Base-by-base conservation (phyloP, 176 grass and related monocot genomes). In the Olyra latifolia region DNA sequence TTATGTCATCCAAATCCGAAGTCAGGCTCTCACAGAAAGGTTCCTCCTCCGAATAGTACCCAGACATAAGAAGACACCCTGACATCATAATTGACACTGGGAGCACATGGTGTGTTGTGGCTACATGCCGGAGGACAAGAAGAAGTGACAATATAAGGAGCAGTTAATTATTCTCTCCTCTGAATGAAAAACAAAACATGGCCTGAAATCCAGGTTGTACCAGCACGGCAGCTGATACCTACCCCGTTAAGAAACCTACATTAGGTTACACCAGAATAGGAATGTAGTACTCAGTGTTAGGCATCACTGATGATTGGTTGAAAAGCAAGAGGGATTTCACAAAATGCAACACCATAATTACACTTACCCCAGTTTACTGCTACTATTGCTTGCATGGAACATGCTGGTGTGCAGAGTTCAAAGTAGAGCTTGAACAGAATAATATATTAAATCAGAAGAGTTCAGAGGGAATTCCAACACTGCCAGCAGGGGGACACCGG, bases 71-170 rank as follows among this genome's bases (percentile, higher is more conserved):
- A 81, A 41, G 66, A 81, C 78, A 80, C 0, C 17, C 62, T 48
- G 73, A 77, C 72, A 44, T 25, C 63, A 77, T 49, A 77, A 57
- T 61, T 77, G 14, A n/a, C 52, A 8, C 28, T 57, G 42, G 22
- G 13, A 15, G 64, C 82, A 84, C 82, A 52, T 84, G 82, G 53
- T 13, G 24, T 45, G 47, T 29, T 45, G 46, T 13, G 32, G 11
- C 9, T 8, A 19, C 52, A 35, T 35, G 5, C 10, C 49, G 41
- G 29, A 48, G 13, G 47, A 30, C 25, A 30, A 24, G 38, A 30
- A 24, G 38, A 8, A 11, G 35, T 16, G 76, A 5, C 19, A 58
- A 57, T 38, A 59, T n/a, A 29, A 12, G 82, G 62, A 77, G 52
- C 64, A 77, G 53, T 70, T 84, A 84, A 38, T 44, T 10, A 57